Evolutionary conservation across 2,329 filamentous ascomycete species (phyloP), one percentile per base, ranked within the genome.

Genomic region (Colletotrichum aenigma): DNA sequence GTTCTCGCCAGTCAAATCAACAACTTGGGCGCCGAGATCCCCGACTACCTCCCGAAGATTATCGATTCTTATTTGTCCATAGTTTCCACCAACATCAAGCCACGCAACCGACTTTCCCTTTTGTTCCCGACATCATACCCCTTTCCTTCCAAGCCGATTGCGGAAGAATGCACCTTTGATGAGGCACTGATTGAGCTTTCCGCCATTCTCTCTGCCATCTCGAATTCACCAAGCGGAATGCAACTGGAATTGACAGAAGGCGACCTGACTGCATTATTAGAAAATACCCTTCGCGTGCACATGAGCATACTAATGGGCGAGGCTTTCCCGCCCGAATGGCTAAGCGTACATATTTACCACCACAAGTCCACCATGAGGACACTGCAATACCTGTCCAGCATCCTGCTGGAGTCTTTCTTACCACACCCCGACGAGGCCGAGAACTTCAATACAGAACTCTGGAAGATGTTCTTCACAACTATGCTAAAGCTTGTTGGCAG

Each of bases 371-470:
- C 95, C 2, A 95, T 98, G 90, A 93, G 92, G 72, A 95, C 94
- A 9, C 87, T 99, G 38, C 94, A 98, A 81, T 95, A 97, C 79
- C 87, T 98, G 10, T 94, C 94, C 10, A 89, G 91, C 61, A 93
- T 98, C 13, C 86, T 99, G 75, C 89, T 96, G n/a, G 93, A 96
- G 48, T 93, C 91, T 0, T 96, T 96, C 81, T 87, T 99, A 3
- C 97, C 97, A 0, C 89, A 96, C 58, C 95, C 96, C 0, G 97
- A 98, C 78, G 95, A 98, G 79, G 95, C 96, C 1, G 96, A 98
- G 81, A 91, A 89, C 15, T 99, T 98, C 84, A 96, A 97, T 81
- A 98, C 95, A 13, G 95, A 97, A 73, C 87, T 98, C 15, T 99
- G 97, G 97, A 96, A 96, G 78, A 89, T 94, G 36, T 98, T 98